These are phyloP conservation scores for Phytomonas francai DNA, from an alignment of 208 protist species.

Conservation along the genomic window DNA sequence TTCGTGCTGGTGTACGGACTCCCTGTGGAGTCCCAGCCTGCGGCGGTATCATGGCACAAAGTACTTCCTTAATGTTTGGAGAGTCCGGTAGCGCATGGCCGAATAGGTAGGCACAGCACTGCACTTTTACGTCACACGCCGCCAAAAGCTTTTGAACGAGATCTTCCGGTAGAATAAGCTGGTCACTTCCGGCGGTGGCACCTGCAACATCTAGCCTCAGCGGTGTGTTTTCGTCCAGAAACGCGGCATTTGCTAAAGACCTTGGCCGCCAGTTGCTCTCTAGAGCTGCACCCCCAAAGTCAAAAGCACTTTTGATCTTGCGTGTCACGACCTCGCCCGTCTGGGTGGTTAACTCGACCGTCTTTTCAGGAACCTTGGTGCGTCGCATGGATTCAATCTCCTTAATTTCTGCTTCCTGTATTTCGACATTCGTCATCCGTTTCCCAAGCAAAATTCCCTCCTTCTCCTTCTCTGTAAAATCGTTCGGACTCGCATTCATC, in stretches of 20 bases:
- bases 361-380: constrained; percentile 67
- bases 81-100: constrained; percentile 75
- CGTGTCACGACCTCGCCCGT: constrained; percentile 67
- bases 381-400: constrained; percentile 96
- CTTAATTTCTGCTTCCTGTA: constrained; percentile 98
- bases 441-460: constrained; percentile 99
- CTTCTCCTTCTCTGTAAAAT: constrained; percentile 99
- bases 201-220: constrained; percentile 53
- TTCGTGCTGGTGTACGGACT: constrained; percentile 46
- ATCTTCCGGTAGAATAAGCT: constrained; percentile 78
- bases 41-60: constrained; percentile 81
- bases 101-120: constrained; percentile 80
- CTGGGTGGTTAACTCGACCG: constrained; percentile 43
- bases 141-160: constrained; percentile 65
- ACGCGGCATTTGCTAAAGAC: constrained; percentile 67
- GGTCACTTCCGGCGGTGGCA: constrained; percentile 63
- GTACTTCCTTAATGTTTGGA: constrained; percentile 83
- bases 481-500: constrained; percentile 98
- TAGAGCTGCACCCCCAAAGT: constrained; percentile 62
- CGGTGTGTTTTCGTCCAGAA: constrained; percentile 58
- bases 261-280: constrained; percentile 79
- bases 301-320: constrained; percentile 77
- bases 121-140: constrained; percentile 77
- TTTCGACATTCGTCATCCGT: constrained; percentile 97
- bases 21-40: constrained; percentile 68